Conservation (phyloP, 371 early-diverging fungal species). For the Mucor lusitanicus region DNA sequence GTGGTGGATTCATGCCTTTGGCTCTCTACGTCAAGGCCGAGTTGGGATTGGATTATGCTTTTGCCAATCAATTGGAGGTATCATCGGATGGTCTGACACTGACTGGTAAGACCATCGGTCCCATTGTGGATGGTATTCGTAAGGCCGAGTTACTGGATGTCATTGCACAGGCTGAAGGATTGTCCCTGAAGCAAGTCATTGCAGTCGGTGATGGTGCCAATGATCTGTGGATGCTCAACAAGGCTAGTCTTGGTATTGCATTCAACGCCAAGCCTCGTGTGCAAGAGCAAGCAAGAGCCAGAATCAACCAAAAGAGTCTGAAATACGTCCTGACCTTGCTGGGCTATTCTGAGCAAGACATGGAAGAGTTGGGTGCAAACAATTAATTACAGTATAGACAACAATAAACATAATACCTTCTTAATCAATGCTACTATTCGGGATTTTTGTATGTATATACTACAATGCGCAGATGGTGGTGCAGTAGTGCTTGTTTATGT, state of each 20-base stretch:
- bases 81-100: constrained; percentile 79
- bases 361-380: constrained; percentile 37
- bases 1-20: constrained; percentile 95
- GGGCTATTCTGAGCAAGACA: constrained; percentile 54
- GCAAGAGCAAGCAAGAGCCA: constrained; percentile 77
- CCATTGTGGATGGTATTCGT: constrained; percentile 88
- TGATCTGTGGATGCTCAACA: constrained; percentile 96
- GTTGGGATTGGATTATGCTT: constrained; percentile 93
- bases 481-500: neutral
- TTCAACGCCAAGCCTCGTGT: constrained; percentile 98
- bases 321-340: constrained; percentile 70
- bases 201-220: constrained; percentile 99
- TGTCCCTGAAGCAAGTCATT: constrained; percentile 87
- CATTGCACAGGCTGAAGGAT: constrained; percentile 90
- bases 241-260: constrained; percentile 97
- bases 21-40: constrained; percentile 88
- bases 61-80: constrained; percentile 93
- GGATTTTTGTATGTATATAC: too few relatives aligned
- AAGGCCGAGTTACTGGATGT: constrained; percentile 94
- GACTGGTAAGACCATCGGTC: constrained; percentile 86
- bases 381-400: neutral
- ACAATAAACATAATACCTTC: neutral
- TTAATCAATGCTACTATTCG: neutral
- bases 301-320: constrained; percentile 92
- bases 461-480: too few relatives aligned